phyloP scores from a whole-genome alignment of 805 yeast genomes.

The Priceomyces haplophilus region DNA sequence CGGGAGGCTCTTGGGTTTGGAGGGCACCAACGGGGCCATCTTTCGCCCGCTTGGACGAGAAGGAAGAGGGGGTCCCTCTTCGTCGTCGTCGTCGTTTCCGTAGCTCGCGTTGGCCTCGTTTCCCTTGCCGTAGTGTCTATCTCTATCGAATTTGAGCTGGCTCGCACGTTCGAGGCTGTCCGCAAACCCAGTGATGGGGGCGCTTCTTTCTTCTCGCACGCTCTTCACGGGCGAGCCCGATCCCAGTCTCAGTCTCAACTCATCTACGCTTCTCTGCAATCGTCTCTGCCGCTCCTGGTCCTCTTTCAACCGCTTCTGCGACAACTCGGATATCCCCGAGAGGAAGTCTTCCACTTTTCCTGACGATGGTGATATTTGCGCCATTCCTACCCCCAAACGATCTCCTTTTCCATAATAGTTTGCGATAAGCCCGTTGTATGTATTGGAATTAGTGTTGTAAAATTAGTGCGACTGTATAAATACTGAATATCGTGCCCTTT shows the following conservation, averaged over 20 bases:
- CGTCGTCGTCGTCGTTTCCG: slow-evolving; percentile 7
- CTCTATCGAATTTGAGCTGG: slow-evolving; percentile 18
- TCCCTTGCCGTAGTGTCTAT: neutral
- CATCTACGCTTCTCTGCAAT: slow-evolving; percentile 31
- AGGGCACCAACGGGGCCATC: neutral
- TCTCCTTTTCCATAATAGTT: neutral
- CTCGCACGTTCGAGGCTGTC: neutral
- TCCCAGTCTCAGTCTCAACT: slow-evolving; percentile 23
- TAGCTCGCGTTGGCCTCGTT: neutral
- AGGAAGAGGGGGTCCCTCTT: slow-evolving; percentile 15
- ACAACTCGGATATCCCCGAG: slow-evolving; percentile 31
- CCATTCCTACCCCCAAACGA: slow-evolving; percentile 7
- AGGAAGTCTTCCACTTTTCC: slow-evolving; percentile 39
- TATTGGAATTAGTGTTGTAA: neutral
- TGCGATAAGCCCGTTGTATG: neutral
- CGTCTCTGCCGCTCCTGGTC: slow-evolving; percentile 35
- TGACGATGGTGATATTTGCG: slow-evolving; percentile 25
- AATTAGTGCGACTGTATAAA: neutral
- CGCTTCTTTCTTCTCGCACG: neutral
- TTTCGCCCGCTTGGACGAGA: slow-evolving; percentile 1
- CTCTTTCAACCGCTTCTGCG: slow-evolving; percentile 32
- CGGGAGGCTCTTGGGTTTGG: slow-evolving; percentile 1
- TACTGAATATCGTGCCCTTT: no score
- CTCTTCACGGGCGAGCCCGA: slow-evolving; percentile 20
- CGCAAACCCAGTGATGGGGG: neutral